phyloP scores from a whole-genome alignment of 2,329 filamentous ascomycete species.

The Phialophora expanda region DNA sequence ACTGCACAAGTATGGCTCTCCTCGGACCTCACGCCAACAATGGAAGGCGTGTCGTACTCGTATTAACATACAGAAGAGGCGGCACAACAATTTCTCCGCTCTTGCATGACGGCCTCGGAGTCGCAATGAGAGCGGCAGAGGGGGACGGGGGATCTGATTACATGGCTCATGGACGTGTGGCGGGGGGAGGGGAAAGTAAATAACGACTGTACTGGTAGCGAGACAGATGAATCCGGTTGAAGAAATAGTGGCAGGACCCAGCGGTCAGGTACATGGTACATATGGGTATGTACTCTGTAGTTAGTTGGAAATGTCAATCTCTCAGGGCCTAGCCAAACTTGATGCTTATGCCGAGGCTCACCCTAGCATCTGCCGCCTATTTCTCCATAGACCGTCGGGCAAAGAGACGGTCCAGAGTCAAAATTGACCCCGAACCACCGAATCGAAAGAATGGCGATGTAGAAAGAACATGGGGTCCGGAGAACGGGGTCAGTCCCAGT shows the following conservation, averaged over 20 bases:
- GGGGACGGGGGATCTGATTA: not conserved
- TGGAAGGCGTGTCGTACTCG: not conserved
- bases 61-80: not conserved
- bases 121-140: not conserved
- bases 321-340: not conserved
- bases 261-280: not conserved
- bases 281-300: not conserved
- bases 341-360: not conserved
- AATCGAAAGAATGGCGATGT: not conserved
- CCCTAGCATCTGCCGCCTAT: not conserved
- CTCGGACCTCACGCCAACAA: not conserved
- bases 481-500: not conserved
- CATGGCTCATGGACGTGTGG: not conserved
- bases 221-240: not conserved
- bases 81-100: not conserved
- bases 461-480: not conserved
- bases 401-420: no score
- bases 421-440: not conserved
- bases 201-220: not conserved
- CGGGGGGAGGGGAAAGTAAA: not conserved
- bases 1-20: not conserved
- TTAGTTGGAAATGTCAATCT: not conserved
- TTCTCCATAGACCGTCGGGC: not conserved
- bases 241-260: not conserved
- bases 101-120: not conserved